These are phyloP conservation scores for Solanum chilense DNA, from an alignment of 257 asterid genomes.

Conservation along the genomic window DNA sequence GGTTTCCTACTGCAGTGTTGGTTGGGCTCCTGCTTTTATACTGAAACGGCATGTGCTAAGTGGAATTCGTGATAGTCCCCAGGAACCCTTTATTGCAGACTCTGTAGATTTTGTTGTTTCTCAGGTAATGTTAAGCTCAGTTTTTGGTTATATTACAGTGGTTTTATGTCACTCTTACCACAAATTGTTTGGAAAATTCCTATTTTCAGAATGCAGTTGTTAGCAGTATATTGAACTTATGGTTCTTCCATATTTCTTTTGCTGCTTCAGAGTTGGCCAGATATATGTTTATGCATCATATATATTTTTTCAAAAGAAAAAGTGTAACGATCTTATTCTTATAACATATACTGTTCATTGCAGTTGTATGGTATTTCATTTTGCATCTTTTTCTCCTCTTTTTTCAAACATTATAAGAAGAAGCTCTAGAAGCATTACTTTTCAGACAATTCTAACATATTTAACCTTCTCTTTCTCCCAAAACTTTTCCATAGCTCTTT, in stretches of 20 bases:
- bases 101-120: slow-evolving; percentile 96
- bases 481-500: background rate
- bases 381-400: background rate
- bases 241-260: background rate
- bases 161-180: background rate
- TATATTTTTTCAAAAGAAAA: background rate
- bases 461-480: background rate
- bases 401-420: background rate
- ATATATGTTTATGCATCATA: too few relatives aligned
- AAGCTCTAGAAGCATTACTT: background rate
- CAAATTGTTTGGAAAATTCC: background rate
- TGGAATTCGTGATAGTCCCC: slow-evolving; percentile 93
- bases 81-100: slow-evolving; percentile 96
- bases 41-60: slow-evolving; percentile 80
- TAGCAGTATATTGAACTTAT: background rate
- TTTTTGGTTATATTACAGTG: background rate
- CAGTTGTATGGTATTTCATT: background rate
- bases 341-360: background rate
- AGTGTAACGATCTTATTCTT: background rate
- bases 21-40: slow-evolving; percentile 90
- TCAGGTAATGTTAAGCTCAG: slow-evolving; percentile 43
- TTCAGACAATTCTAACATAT: background rate
- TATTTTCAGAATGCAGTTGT: background rate
- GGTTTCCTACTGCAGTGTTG: slow-evolving; percentile 54
- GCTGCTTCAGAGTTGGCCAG: background rate